Evolutionary conservation across 345 rosid species (phyloP).

Genomic region (Populus alba): DNA sequence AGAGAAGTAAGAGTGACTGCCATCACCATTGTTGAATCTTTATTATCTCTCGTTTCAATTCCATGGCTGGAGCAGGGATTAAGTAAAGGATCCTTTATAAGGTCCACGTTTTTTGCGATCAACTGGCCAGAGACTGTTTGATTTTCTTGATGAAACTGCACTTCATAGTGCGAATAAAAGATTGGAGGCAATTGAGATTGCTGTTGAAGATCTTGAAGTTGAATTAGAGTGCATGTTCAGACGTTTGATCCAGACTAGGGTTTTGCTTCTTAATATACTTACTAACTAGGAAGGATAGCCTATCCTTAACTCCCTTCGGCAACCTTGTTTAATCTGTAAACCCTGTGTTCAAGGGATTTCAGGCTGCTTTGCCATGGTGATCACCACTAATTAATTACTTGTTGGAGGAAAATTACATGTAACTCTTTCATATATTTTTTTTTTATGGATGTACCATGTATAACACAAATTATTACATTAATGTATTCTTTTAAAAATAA

Average conservation of each 20-base stretch:
- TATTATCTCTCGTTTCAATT: constrained; percentile 53
- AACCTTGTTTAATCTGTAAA: not conserved
- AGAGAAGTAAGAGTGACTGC: constrained; percentile 55
- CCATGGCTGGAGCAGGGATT: constrained; percentile 67
- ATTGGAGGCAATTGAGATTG: constrained; percentile 67
- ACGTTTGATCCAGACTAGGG: constrained; percentile 77
- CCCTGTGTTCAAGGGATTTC: not conserved
- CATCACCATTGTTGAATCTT: constrained; percentile 54
- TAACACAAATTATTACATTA: too few species aligned
- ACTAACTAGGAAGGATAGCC: constrained; percentile 28
- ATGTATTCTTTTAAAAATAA: not conserved
- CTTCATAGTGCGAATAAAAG: constrained; percentile 61
- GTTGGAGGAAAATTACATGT: not conserved
- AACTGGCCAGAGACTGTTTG: constrained; percentile 27
- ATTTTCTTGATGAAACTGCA: constrained; percentile 47
- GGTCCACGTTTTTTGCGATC: constrained; percentile 38
- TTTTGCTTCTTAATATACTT: constrained; percentile 70
- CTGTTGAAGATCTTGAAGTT: constrained; percentile 58
- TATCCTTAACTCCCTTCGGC: not conserved
- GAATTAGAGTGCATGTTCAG: constrained; percentile 67
- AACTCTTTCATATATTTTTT: not conserved
- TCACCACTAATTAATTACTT: not conserved
- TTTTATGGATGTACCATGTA: not conserved
- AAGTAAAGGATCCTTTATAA: constrained; percentile 36
- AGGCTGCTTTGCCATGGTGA: not conserved